Conservation (phyloP, 1,284 basidiomycete genomes). For the Agaricales sp. region DNA sequence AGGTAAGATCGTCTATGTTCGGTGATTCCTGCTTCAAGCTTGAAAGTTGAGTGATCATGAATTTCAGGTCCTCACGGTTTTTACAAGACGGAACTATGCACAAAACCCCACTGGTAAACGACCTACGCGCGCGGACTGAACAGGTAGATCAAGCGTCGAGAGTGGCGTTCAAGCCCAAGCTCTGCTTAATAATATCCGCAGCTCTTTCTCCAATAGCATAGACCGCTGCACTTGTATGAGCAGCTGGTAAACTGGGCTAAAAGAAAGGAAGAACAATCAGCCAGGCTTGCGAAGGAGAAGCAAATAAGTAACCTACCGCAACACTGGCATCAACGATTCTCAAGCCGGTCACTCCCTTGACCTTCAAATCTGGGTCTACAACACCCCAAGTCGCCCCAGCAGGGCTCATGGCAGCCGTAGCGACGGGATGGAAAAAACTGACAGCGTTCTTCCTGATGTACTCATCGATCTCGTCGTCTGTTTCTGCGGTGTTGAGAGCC, state of each 20-base stretch:
- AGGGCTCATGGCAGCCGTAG: slow-evolving; percentile 11
- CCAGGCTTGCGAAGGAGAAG: background rate
- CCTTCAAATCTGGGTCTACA: slow-evolving; percentile 13
- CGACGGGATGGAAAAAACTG: slow-evolving; percentile 10
- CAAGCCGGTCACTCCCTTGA: slow-evolving; percentile 12
- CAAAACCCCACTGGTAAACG: no score
- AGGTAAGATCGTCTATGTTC: no score
- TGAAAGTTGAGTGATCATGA: no score
- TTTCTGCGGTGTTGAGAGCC: slow-evolving; percentile 9
- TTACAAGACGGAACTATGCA: no score
- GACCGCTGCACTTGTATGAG: slow-evolving; percentile 1
- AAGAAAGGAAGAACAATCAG: no score
- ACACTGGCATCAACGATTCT: slow-evolving; percentile 14
- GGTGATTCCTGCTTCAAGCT: no score
- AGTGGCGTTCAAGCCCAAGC: background rate
- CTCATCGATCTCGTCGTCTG: slow-evolving; percentile 11
- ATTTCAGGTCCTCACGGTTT: no score
- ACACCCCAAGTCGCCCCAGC: slow-evolving; percentile 10
- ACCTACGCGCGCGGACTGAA: no score
- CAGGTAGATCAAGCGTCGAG: no score
- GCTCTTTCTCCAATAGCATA: slow-evolving; percentile 2
- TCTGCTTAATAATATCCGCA: slow-evolving; percentile 2
- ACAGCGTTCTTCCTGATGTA: slow-evolving; percentile 9
- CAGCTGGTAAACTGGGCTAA: slow-evolving; percentile 1
- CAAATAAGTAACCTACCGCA: slow-evolving; percentile 9